Evolutionary conservation across 306 rosid species (phyloP).

Genomic region (Cicer judaicum): DNA sequence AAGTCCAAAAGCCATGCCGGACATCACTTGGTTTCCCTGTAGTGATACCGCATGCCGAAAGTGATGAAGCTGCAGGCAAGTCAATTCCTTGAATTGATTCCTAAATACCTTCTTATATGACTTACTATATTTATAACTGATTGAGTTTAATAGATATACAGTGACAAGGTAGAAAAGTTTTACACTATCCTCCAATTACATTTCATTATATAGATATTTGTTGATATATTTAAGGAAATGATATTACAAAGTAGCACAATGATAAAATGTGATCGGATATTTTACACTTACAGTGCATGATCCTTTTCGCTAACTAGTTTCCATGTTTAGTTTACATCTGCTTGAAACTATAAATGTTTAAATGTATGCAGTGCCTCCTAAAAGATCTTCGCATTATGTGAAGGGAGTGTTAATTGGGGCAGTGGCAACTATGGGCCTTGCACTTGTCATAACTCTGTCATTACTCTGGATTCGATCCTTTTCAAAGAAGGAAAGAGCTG

Average conservation of each 20-base stretch:
- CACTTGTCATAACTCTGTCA: constrained; percentile 59
- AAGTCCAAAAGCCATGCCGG: constrained; percentile 80
- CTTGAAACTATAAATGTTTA: constrained; percentile 13
- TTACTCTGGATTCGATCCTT: constrained; percentile 73
- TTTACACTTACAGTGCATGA: too few species aligned
- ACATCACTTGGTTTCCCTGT: constrained; percentile 96
- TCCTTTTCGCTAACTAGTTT: neutral
- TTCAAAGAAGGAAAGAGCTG: constrained; percentile 80
- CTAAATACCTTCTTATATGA: neutral
- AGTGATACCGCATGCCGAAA: constrained; percentile 84
- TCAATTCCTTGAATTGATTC: constrained; percentile 37
- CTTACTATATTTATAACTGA: neutral
- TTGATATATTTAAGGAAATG: too few species aligned
- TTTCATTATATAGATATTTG: too few species aligned
- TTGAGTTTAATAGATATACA: neutral
- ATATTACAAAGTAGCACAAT: too few species aligned
- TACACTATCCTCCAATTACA: too few species aligned
- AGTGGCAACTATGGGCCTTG: constrained; percentile 62
- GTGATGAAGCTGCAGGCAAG: constrained; percentile 89
- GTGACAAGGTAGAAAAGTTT: too few species aligned
- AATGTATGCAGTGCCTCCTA: constrained; percentile 72
- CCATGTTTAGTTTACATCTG: constrained; percentile 12
- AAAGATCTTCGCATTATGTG: constrained; percentile 72
- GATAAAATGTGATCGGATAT: too few species aligned
- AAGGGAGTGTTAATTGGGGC: constrained; percentile 83